Evolutionary conservation across 495 filamentous ascomycete species (phyloP), one percentile per base, ranked within the genome.

Genomic region (Penicillium antarcticum): DNA sequence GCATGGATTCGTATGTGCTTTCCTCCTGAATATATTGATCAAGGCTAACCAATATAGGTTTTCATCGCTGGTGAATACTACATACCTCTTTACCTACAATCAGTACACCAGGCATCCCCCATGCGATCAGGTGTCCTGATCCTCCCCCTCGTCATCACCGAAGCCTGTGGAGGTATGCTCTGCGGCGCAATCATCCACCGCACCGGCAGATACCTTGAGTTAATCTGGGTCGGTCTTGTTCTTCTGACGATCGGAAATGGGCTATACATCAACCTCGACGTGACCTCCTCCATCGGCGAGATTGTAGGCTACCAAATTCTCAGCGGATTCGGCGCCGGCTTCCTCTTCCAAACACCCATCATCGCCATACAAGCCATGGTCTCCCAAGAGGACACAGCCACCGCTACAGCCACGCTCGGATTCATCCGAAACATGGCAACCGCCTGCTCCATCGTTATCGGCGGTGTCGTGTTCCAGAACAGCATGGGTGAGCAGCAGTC

Each of bases 291-390:
- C 3, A 61, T 76, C 1, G 74, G 61, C 10, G 49, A 73, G 51
- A 73, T 82, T 11, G 54, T 82, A 44, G 63, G 59, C 3, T 84
- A 70, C 61, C 85, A 88, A 56, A 75, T 90, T 42, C 60, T 91
- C 21, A 77, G 80, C 5, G 90, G 87, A 16, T 47, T 71, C 1
- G 77, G 77, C 1, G 69, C 68, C 3, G 77, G 76, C 3, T 61
- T 78, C 18, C 67, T 77, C 19, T 78, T 80, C 59, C 59, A 69
- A 60, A 72, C 86, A 0, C 90, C 91, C 1, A 78, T 95, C 31
- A 86, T 95, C 37, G 88, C 91, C 0, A 70, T 95, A 1, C 89
- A 94, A 53, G 80, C 81, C n/a, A 77, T 77, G 21, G 81, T 91
- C 47, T 69, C 79, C 1, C 81, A 83, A 21, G 72, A 77, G 5